These are phyloP conservation scores for Didymella pinodella DNA, from an alignment of 2,329 filamentous ascomycete genomes.

Conservation along the genomic window DNA sequence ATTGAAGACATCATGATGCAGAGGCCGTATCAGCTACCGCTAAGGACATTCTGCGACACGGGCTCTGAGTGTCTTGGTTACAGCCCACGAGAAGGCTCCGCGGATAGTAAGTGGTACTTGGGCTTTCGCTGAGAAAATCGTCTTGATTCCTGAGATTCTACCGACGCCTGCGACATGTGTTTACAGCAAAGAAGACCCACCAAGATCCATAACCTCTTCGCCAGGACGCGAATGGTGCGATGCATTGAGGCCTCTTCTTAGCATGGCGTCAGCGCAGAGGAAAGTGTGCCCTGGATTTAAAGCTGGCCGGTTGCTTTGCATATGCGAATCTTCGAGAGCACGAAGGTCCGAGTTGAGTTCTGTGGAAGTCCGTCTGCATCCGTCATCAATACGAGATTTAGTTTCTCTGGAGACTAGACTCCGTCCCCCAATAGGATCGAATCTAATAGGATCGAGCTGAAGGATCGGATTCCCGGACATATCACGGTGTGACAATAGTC, in stretches of 20 bases:
- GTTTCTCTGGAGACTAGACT: not conserved
- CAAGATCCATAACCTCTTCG: too few relatives aligned
- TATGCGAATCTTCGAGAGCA: not conserved
- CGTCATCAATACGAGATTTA: not conserved
- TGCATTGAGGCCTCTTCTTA: not conserved
- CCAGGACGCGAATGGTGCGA: too few relatives aligned
- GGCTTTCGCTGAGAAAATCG: too few relatives aligned
- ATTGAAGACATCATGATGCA: conserved; percentile 32
- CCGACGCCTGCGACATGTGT: too few relatives aligned
- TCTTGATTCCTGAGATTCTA: too few relatives aligned
- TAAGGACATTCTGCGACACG: too few relatives aligned
- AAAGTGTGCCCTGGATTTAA: not conserved
- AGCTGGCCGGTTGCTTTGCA: not conserved
- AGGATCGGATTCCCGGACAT: not conserved
- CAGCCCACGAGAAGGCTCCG: too few relatives aligned
- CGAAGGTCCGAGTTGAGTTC: too few relatives aligned
- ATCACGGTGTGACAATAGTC: not conserved
- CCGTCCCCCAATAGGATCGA: not conserved
- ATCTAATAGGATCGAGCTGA: not conserved
- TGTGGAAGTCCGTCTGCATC: not conserved
- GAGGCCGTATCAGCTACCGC: too few relatives aligned
- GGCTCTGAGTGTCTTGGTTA: too few relatives aligned
- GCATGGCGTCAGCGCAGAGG: not conserved
- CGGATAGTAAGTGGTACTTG: too few relatives aligned
- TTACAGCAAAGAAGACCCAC: too few relatives aligned